Evolutionary conservation across 2,329 filamentous ascomycete species (phyloP).

Genomic region (Claviceps sp.): DNA sequence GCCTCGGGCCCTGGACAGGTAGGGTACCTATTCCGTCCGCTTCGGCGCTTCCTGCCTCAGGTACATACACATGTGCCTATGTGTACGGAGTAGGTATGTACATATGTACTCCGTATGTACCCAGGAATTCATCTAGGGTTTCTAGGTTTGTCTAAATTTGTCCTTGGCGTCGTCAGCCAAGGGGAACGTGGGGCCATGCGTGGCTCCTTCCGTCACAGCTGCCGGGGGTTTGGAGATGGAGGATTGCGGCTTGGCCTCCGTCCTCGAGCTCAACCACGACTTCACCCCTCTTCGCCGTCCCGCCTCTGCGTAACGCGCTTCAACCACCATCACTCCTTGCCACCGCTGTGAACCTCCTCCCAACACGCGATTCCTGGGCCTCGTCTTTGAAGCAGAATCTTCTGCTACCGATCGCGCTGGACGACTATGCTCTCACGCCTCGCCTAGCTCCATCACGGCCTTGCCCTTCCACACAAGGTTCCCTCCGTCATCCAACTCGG

Average conservation of each 20-base stretch:
- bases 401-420: background rate
- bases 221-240: background rate
- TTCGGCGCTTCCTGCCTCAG: no score
- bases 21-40: no score
- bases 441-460: background rate
- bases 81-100: no score
- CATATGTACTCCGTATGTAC: no score
- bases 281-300: background rate
- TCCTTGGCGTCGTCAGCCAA: background rate
- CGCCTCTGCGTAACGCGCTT: background rate
- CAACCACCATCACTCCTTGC: background rate
- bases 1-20: no score
- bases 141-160: background rate
- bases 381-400: background rate
- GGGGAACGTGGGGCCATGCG: background rate
- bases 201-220: background rate
- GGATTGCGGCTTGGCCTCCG: background rate
- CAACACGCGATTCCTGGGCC: no score
- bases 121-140: no score
- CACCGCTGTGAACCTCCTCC: background rate
- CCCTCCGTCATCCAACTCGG: background rate
- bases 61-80: no score
- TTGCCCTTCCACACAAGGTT: background rate
- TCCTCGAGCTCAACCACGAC: background rate
- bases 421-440: constrained; percentile 2